These are phyloP conservation scores for Leccinum pellstonianum DNA, from an alignment of 768 basidiomycete genomes.

Conservation along the genomic window DNA sequence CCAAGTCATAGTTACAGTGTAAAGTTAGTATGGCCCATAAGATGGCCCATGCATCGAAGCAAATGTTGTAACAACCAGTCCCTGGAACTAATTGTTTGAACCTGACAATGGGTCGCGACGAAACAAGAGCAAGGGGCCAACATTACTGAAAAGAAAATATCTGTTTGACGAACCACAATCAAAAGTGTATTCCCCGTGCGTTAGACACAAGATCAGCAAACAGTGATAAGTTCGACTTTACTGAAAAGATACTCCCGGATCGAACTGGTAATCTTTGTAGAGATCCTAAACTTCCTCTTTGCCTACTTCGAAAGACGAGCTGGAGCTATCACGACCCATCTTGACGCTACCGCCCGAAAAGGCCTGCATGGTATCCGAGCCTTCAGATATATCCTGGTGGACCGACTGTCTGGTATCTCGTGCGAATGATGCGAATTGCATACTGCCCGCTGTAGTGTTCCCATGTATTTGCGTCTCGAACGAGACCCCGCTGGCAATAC, in stretches of 20 bases:
- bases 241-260: neutral
- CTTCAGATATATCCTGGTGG: conserved; percentile 1
- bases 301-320: conserved; percentile 13
- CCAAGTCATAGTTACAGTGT: neutral
- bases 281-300: conserved; percentile 8
- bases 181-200: neutral
- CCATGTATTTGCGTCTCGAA: conserved; percentile 17
- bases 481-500: conserved; percentile 21
- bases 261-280: neutral
- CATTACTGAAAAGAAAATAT: too few relatives aligned
- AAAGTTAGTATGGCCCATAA: too few relatives aligned
- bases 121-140: too few relatives aligned
- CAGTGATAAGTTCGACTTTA: neutral
- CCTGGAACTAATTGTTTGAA: too few relatives aligned
- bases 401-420: neutral
- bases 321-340: conserved; percentile 2
- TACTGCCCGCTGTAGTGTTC: neutral
- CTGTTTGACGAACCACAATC: neutral
- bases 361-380: conserved; percentile 12
- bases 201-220: neutral
- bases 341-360: conserved; percentile 3
- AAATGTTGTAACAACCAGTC: too few relatives aligned
- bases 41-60: too few relatives aligned
- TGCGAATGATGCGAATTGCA: conserved; percentile 13
- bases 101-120: too few relatives aligned